These are phyloP conservation scores for Cornus suecica DNA, from an alignment of 148 eudicot species.

Conservation along the genomic window DNA sequence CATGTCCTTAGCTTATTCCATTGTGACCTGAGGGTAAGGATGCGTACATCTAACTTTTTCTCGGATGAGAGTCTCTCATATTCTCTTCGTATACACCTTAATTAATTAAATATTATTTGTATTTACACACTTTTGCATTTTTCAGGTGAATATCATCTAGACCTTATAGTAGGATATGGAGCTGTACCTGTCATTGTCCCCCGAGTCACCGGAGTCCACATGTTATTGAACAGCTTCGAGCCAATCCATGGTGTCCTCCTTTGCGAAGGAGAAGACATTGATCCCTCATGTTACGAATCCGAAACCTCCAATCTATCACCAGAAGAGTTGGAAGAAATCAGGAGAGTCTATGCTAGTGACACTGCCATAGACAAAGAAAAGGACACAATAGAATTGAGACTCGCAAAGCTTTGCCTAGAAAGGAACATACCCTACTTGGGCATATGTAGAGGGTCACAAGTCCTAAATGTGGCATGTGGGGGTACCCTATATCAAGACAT, in stretches of 20 bases:
- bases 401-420: constrained; percentile 75
- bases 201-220: constrained; percentile 70
- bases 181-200: constrained; percentile 94
- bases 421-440: constrained; percentile 85
- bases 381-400: constrained; percentile 66
- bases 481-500: constrained; percentile 82
- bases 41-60: too few relatives aligned
- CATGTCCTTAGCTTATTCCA: too few relatives aligned
- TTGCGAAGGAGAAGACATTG: constrained; percentile 91
- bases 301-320: constrained; percentile 31
- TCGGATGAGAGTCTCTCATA: too few relatives aligned
- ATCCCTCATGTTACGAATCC: constrained; percentile 60
- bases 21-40: too few relatives aligned
- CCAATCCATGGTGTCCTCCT: constrained; percentile 90
- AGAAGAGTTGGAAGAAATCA: constrained; percentile 65
- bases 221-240: constrained; percentile 65
- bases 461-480: constrained; percentile 83
- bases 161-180: constrained; percentile 70
- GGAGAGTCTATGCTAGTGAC: constrained; percentile 57
- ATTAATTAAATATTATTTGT: background rate
- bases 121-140: background rate
- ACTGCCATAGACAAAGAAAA: constrained; percentile 81
- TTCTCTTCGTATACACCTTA: background rate
- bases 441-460: constrained; percentile 89
- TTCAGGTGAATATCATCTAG: constrained; percentile 85